phyloP scores from a whole-genome alignment of 1,284 basidiomycete species.

The Tylopilus sp. region DNA sequence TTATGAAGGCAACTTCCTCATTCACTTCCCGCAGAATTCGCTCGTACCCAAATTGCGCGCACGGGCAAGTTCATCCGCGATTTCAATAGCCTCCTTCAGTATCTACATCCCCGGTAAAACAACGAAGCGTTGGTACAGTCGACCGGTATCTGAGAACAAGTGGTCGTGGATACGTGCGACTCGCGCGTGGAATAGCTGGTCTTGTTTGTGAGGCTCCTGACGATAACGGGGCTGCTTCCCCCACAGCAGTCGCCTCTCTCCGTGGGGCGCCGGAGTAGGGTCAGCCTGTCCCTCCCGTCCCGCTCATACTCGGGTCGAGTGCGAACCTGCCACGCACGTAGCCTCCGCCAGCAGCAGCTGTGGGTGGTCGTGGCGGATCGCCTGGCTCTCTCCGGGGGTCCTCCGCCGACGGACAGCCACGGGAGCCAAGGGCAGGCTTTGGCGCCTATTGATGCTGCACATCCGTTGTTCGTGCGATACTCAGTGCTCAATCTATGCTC shows the following conservation, averaged over 20 bases:
- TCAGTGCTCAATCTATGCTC: too few relatives aligned
- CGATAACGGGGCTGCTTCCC: conserved; percentile 30
- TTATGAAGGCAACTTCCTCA: conserved; percentile 36
- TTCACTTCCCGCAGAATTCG: conserved; percentile 34
- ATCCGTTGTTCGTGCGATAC: conserved; percentile 33
- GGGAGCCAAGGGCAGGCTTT: conserved; percentile 29
- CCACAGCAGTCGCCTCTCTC: conserved; percentile 11
- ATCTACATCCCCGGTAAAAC: conserved; percentile 34
- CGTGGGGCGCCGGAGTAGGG: not conserved
- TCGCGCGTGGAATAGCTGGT: conserved; percentile 29
- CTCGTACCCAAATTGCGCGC: conserved; percentile 31
- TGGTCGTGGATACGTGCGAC: conserved; percentile 29
- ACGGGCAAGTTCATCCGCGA: conserved; percentile 28
- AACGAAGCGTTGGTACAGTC: conserved; percentile 29
- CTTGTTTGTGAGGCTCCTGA: conserved; percentile 32
- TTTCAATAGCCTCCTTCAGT: conserved; percentile 27
- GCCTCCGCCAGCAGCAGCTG: conserved; percentile 1
- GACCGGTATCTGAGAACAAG: conserved; percentile 25
- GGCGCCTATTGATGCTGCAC: conserved; percentile 34
- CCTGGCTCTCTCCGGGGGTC: conserved; percentile 30
- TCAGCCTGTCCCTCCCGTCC: conserved; percentile 18
- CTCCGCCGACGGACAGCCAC: conserved; percentile 31
- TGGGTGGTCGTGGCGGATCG: conserved; percentile 18
- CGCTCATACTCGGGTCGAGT: conserved; percentile 33
- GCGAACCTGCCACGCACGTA: conserved; percentile 31